Percentiles rank a stretch among this genome's conserved stretches.
Conservation (phyloP, 2,329 filamentous ascomycete species). For the Mycocentrospora acerina region DNA sequence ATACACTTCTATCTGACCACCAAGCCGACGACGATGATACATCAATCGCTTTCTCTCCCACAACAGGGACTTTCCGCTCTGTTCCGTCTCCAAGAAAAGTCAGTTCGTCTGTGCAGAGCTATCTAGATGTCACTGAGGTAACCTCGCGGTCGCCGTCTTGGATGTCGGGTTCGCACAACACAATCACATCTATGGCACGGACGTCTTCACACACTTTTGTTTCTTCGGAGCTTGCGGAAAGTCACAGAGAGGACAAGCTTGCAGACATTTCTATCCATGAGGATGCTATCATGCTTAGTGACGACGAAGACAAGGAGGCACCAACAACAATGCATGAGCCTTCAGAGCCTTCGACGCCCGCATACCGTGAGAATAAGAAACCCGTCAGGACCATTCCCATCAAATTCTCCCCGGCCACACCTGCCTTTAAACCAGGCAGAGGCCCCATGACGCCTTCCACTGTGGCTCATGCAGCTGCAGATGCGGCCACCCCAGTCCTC, state of each 20-base stretch:
- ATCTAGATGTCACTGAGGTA: conserved; percentile 19
- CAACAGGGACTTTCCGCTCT: conserved; percentile 41
- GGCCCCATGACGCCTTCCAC: conserved; percentile 38
- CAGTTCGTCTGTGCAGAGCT: conserved; percentile 11
- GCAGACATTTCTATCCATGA: conserved; percentile 32
- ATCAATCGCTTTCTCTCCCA: conserved; percentile 38
- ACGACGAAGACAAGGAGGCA: conserved; percentile 28
- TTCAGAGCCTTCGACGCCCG: conserved; percentile 31
- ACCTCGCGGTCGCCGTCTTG: conserved; percentile 22
- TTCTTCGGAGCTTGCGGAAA: conserved; percentile 8
- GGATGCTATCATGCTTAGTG: conserved; percentile 34
- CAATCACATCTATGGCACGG: conserved; percentile 13
- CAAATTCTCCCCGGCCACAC: conserved; percentile 46
- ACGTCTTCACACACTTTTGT: conserved; percentile 11
- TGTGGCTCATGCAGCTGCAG: conserved; percentile 35
- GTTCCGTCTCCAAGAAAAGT: conserved; percentile 34
- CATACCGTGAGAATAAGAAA: conserved; percentile 36
- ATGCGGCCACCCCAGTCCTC: conserved; percentile 31
- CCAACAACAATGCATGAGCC: conserved; percentile 22
- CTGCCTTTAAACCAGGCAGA: conserved; percentile 31
- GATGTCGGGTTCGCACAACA: conserved; percentile 25
- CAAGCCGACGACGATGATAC: conserved; percentile 18
- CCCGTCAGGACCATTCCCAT: conserved; percentile 44
- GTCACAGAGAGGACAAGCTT: conserved; percentile 15
- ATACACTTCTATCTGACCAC: conserved; percentile 11